These are phyloP conservation scores for Cryptomeria japonica DNA, from an alignment of 75 land plant species.

Conservation along the genomic window DNA sequence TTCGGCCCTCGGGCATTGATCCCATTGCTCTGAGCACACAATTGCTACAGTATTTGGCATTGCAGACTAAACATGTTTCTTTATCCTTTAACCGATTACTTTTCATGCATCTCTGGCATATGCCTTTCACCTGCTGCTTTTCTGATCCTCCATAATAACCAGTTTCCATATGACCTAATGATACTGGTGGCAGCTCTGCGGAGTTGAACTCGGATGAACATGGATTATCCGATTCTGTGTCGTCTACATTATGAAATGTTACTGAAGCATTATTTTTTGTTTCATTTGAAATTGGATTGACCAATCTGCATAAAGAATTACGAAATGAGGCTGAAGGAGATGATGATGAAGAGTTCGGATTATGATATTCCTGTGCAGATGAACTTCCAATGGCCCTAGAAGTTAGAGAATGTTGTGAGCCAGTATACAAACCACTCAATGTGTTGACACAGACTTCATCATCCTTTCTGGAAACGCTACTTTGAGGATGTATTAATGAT, in stretches of 20 bases:
- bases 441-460: not conserved
- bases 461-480: not conserved
- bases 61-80: constrained; percentile 85
- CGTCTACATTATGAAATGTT: constrained; percentile 41
- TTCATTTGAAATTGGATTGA: constrained; percentile 7
- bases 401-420: constrained; percentile 23
- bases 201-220: constrained; percentile 10
- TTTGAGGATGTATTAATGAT: not conserved
- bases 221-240: constrained; percentile 13
- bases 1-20: constrained; percentile 98
- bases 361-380: constrained; percentile 31
- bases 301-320: constrained; percentile 6
- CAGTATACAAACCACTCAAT: constrained; percentile 15
- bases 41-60: constrained; percentile 79
- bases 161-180: not conserved
- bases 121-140: not conserved
- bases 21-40: constrained; percentile 94
- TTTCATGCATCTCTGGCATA: constrained; percentile 13
- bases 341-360: constrained; percentile 29
- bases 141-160: not conserved
- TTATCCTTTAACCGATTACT: constrained; percentile 54
- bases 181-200: constrained; percentile 1
- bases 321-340: constrained; percentile 18
- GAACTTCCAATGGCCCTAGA: constrained; percentile 45
- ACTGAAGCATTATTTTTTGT: constrained; percentile 32